These are phyloP conservation scores for Clonostachys chloroleuca DNA, from an alignment of 2,329 filamentous ascomycete genomes.

Conservation along the genomic window DNA sequence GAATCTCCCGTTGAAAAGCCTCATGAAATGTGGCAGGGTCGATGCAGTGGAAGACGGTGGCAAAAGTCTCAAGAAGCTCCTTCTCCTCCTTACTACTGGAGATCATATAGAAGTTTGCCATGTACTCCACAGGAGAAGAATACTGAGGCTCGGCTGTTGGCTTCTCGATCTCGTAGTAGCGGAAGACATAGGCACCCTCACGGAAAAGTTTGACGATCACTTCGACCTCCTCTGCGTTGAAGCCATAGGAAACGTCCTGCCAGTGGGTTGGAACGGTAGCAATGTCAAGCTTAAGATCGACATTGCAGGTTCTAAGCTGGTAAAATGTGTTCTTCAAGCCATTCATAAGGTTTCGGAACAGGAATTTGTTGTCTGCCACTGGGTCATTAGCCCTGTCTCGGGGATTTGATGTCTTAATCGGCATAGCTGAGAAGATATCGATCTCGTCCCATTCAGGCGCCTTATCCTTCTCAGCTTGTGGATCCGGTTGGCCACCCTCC, in stretches of 20 bases:
- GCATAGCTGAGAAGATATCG: conserved; percentile 93
- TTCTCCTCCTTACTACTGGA: conserved; percentile 96
- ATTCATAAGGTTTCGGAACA: conserved; percentile 95
- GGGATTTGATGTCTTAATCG: conserved; percentile 91
- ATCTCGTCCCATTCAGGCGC: conserved; percentile 96
- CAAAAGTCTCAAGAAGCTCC: conserved; percentile 93
- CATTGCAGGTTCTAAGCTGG: conserved; percentile 87
- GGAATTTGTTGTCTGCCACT: conserved; percentile 93
- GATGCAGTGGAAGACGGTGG: conserved; percentile 96
- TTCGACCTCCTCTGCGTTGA: conserved; percentile 93
- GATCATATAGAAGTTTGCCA: conserved; percentile 92
- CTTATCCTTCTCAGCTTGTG: conserved; percentile 75
- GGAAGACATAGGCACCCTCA: conserved; percentile 92
- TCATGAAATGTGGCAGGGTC: conserved; percentile 98
- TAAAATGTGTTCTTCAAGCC: conserved; percentile 96
- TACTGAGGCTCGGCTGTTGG: conserved; percentile 67
- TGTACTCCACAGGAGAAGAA: conserved; percentile 81
- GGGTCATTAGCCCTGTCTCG: conserved; percentile 86
- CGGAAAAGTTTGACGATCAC: conserved; percentile 97
- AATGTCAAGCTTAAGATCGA: conserved; percentile 65
- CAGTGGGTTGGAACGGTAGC: conserved; percentile 82
- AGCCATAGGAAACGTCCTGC: conserved; percentile 93
- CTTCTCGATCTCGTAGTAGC: conserved; percentile 92
- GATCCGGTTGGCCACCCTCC: conserved; percentile 60
- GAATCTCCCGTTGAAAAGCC: conserved; percentile 96